Conservation (phyloP, 2,329 filamentous ascomycete species). For the Chrysoporthe puriensis region DNA sequence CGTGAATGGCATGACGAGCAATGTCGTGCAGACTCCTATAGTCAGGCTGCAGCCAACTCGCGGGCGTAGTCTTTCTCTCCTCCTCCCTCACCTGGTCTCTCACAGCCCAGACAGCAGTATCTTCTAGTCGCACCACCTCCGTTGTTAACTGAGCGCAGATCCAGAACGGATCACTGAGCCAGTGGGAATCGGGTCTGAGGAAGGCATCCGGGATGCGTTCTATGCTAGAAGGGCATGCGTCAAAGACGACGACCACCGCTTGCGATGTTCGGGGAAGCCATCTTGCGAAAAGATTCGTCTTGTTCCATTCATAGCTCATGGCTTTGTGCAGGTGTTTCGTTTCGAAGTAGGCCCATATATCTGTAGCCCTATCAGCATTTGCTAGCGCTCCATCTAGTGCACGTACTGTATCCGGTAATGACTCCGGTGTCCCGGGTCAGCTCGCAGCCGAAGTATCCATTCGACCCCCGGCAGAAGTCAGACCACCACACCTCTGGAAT, state of each 20-base stretch:
- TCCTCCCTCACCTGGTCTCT: conserved; percentile 40
- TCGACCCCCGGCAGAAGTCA: conserved; percentile 38
- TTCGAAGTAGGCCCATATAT: not conserved
- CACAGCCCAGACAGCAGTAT: conserved; percentile 45
- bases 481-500: conserved; percentile 44
- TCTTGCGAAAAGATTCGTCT: not conserved
- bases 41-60: conserved; percentile 32
- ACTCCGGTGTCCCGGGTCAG: conserved; percentile 25
- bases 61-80: conserved; percentile 33
- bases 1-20: conserved; percentile 49
- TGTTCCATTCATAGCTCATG: not conserved
- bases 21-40: conserved; percentile 46
- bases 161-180: conserved; percentile 40
- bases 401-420: not conserved
- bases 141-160: conserved; percentile 35
- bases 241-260: not conserved
- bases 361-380: conserved; percentile 21
- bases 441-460: conserved; percentile 45
- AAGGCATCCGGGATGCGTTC: not conserved
- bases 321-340: not conserved
- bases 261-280: not conserved
- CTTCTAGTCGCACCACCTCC: conserved; percentile 37
- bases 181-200: not conserved
- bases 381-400: conserved; percentile 29
- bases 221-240: not conserved